These are phyloP conservation scores for Brassica cretica DNA, from an alignment of 345 rosid species.

Conservation along the genomic window DNA sequence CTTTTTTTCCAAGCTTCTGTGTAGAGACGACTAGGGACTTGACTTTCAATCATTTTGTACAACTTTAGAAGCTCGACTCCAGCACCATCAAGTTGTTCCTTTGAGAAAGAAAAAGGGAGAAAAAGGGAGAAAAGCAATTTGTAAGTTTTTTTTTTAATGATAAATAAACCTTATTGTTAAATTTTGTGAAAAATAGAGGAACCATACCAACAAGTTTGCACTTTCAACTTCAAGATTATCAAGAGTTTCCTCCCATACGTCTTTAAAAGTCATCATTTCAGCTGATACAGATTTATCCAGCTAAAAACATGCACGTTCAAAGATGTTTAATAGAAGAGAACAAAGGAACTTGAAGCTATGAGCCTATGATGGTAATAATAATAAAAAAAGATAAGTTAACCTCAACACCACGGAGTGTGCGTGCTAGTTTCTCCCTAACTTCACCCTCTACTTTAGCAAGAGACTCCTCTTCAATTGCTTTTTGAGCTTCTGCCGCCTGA, in stretches of 20 bases:
- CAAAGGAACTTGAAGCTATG: conserved; percentile 1
- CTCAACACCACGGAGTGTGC: conserved; percentile 65
- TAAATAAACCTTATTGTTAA: not conserved
- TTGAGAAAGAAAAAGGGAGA: conserved; percentile 12
- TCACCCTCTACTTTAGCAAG: conserved; percentile 78
- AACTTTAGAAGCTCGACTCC: conserved; percentile 85
- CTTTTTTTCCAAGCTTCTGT: conserved; percentile 96
- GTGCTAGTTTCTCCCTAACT: conserved; percentile 84
- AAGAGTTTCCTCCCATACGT: conserved; percentile 81
- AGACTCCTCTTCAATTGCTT: conserved; percentile 92
- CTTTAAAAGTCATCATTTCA: conserved; percentile 77
- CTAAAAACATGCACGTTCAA: conserved; percentile 43
- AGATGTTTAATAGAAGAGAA: conserved; percentile 15
- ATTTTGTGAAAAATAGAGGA: not conserved
- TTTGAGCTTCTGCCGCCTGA: conserved; percentile 99
- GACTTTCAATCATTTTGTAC: conserved; percentile 79
- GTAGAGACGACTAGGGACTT: conserved; percentile 71
- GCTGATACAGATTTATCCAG: conserved; percentile 71
- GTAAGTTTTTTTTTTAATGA: not conserved
- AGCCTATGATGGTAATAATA: not conserved
- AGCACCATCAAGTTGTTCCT: conserved; percentile 99
- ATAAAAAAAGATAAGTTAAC: conserved; percentile 50
- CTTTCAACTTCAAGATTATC: conserved; percentile 92
- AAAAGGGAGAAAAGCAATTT: not conserved
- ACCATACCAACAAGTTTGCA: conserved; percentile 84